These are phyloP conservation scores for Colletotrichum liaoningense DNA, from an alignment of 2,329 filamentous ascomycete genomes.

Conservation along the genomic window DNA sequence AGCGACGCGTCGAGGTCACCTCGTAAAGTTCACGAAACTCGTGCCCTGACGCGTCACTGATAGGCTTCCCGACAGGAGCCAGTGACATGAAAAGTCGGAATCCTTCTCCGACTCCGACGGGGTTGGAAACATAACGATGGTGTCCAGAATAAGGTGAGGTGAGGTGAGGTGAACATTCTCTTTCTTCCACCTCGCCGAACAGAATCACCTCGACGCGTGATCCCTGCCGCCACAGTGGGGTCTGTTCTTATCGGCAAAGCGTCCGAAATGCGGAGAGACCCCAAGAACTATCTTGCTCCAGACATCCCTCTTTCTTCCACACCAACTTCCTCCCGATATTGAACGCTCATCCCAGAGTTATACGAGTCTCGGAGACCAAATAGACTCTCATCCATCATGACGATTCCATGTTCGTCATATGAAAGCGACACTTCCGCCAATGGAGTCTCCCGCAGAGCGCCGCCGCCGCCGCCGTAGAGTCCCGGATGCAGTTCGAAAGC, in stretches of 20 bases:
- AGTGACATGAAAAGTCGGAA: not conserved
- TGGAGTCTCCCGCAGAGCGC: conserved; percentile 20
- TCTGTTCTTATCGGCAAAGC: not conserved
- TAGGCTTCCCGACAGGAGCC: not conserved
- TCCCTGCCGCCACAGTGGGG: not conserved
- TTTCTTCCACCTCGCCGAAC: not conserved
- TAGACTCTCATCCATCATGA: not conserved
- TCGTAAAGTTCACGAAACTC: not conserved
- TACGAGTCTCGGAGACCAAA: not conserved
- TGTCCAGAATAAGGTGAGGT: not conserved
- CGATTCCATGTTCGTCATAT: not conserved
- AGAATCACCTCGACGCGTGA: not conserved
- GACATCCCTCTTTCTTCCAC: not conserved
- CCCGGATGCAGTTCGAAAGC: conserved; percentile 47
- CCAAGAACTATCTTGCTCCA: not conserved
- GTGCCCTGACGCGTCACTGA: not conserved
- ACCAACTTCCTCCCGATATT: not conserved
- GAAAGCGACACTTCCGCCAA: not conserved
- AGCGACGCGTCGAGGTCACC: not conserved
- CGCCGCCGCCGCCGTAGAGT: conserved; percentile 41
- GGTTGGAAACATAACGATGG: too few relatives aligned
- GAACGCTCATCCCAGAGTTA: too few relatives aligned
- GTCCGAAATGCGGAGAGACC: conserved; percentile 1
- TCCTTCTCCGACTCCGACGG: not conserved
- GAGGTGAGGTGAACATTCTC: not conserved